phyloP scores from a whole-genome alignment of 2,329 filamentous ascomycete species.

The Diaporthe ampelina region DNA sequence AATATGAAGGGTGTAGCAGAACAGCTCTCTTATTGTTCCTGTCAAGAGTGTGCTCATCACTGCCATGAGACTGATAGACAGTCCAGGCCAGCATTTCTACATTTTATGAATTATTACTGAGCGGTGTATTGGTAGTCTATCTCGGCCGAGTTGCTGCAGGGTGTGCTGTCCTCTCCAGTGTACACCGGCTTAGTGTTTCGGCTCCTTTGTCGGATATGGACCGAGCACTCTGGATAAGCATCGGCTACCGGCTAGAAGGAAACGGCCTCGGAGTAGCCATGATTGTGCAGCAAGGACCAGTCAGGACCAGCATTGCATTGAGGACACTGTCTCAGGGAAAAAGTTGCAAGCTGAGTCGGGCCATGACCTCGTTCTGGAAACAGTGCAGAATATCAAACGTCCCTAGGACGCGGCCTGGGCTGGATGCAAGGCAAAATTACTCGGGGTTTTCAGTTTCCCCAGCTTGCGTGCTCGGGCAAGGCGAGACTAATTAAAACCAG shows the following conservation, averaged over 20 bases:
- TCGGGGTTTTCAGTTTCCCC: conserved; percentile 25
- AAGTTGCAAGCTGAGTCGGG: conserved; percentile 9
- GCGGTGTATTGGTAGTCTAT: not conserved
- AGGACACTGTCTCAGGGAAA: not conserved
- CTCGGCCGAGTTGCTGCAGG: not conserved
- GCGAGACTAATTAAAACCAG: conserved; percentile 21
- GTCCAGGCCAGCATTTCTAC: not conserved
- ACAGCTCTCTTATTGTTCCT: too few species aligned
- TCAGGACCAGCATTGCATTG: not conserved
- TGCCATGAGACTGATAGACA: too few species aligned
- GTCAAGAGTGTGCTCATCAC: too few species aligned
- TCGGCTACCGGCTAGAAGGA: not conserved
- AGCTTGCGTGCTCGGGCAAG: conserved; percentile 19
- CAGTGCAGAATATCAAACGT: conserved; percentile 24
- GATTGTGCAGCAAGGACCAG: not conserved
- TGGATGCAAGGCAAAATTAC: conserved; percentile 9
- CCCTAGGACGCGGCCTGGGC: not conserved
- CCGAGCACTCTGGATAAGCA: conserved; percentile 6
- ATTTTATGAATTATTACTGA: not conserved
- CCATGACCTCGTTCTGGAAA: conserved; percentile 7
- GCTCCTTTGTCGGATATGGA: not conserved
- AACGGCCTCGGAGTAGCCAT: too few species aligned
- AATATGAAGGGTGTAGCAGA: too few species aligned
- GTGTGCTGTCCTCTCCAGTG: not conserved
- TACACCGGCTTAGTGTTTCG: not conserved